phyloP scores from a whole-genome alignment of 768 basidiomycete genomes.

The Auricularia auricula-judae region DNA sequence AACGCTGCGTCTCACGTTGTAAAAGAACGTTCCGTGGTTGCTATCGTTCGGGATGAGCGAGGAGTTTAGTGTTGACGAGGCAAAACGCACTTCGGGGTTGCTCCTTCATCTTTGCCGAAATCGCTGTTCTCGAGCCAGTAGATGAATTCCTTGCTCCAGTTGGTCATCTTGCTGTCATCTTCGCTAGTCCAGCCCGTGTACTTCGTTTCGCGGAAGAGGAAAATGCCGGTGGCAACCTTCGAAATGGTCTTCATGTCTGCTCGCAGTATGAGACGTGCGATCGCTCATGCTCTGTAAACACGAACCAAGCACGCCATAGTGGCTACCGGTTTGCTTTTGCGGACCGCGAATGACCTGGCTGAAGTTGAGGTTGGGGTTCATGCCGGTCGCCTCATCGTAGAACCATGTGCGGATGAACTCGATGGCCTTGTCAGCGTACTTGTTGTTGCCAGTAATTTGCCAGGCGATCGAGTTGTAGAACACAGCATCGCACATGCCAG shows the following conservation, averaged over 20 bases:
- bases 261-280: not conserved
- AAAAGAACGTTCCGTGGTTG: conserved; percentile 59
- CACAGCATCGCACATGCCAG: conserved; percentile 30
- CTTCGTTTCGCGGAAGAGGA: conserved; percentile 31
- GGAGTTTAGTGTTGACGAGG: not conserved
- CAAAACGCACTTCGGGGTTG: conserved; percentile 28
- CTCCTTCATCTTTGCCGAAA: conserved; percentile 30
- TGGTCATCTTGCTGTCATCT: conserved; percentile 32
- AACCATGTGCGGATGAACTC: conserved; percentile 17
- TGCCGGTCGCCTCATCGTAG: conserved; percentile 29
- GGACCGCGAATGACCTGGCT: conserved; percentile 41
- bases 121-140: conserved; percentile 40
- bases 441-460: conserved; percentile 27
- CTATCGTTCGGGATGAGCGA: conserved; percentile 19
- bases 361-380: conserved; percentile 50
- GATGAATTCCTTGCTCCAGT: conserved; percentile 35
- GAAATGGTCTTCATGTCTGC: conserved; percentile 44
- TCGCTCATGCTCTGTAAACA: not conserved
- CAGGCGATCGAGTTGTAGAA: conserved; percentile 37
- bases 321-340: conserved; percentile 32
- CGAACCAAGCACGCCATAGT: conserved; percentile 36
- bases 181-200: conserved; percentile 44
- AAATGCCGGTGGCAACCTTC: conserved; percentile 36
- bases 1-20: conserved; percentile 22
- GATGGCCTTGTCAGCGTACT: conserved; percentile 34